Evolutionary conservation across 768 basidiomycete genomes (phyloP).

Genomic region (Agrocybe chaxingu): DNA sequence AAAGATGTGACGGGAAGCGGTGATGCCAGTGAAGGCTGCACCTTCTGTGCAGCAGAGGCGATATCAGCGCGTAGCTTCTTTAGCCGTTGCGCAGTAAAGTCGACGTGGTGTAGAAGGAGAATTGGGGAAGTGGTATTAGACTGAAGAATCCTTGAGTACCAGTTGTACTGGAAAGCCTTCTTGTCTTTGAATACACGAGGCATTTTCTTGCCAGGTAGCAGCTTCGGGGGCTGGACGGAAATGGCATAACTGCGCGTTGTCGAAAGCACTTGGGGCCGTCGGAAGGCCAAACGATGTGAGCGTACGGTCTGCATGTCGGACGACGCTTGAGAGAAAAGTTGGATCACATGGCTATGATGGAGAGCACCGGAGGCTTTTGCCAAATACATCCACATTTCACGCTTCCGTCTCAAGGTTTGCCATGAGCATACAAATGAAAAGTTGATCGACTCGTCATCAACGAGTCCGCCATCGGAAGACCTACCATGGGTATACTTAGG

Average conservation of each 20-base stretch:
- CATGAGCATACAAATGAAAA: no score
- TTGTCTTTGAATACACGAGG: constrained; percentile 75
- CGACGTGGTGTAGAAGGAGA: constrained; percentile 75
- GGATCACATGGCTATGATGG: constrained; percentile 10
- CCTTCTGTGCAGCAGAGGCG: constrained; percentile 46
- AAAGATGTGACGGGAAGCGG: constrained; percentile 25
- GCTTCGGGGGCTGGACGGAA: constrained; percentile 44
- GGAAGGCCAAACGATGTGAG: constrained; percentile 67
- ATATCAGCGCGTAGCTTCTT: constrained; percentile 70
- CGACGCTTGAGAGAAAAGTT: constrained; percentile 13
- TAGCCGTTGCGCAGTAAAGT: constrained; percentile 68
- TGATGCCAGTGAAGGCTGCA: constrained; percentile 35
- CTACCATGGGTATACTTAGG: not conserved
- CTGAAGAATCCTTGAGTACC: constrained; percentile 72
- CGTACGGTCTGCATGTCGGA: constrained; percentile 40
- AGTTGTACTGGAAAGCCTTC: constrained; percentile 78
- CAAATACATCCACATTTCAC: constrained; percentile 10
- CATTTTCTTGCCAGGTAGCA: constrained; percentile 48
- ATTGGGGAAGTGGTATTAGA: constrained; percentile 55
- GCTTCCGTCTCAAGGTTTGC: no score
- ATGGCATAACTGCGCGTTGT: constrained; percentile 65
- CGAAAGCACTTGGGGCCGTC: constrained; percentile 70
- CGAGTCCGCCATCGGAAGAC: no score
- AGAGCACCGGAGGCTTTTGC: constrained; percentile 6
- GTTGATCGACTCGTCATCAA: no score